Percentiles rank a stretch among this genome's conserved stretches.
These are phyloP conservation scores for Amanita fuliginea DNA, from an alignment of 768 basidiomycete genomes.

Conservation along the genomic window DNA sequence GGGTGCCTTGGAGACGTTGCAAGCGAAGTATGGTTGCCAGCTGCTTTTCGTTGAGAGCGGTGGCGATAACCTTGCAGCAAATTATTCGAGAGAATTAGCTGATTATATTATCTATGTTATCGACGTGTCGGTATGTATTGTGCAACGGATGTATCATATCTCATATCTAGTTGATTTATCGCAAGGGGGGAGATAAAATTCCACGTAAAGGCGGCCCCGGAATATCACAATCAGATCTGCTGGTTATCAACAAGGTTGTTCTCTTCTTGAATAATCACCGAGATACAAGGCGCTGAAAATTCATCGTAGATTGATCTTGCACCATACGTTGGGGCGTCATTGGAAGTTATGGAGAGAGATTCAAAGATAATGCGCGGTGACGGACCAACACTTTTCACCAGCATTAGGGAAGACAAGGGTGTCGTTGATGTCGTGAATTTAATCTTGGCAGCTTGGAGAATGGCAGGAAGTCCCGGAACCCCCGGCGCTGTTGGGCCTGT, in stretches of 20 bases:
- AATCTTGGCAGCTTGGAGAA: constrained; percentile 82
- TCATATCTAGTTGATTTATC: constrained; percentile 1
- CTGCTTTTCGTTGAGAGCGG: constrained; percentile 92
- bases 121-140: constrained; percentile 53
- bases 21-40: constrained; percentile 84
- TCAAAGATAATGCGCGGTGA: constrained; percentile 89
- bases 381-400: constrained; percentile 88
- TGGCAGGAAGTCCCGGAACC: constrained; percentile 64
- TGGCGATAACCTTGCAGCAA: constrained; percentile 94
- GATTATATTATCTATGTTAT: constrained; percentile 97
- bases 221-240: constrained; percentile 89
- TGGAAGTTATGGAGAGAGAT: constrained; percentile 92
- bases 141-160: background rate
- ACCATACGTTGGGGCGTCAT: constrained; percentile 82
- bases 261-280: background rate
- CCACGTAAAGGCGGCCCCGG: constrained; percentile 97
- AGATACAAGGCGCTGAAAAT: background rate
- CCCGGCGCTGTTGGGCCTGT: constrained; percentile 35
- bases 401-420: constrained; percentile 67
- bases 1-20: constrained; percentile 89
- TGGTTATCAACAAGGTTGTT: constrained; percentile 88
- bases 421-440: constrained; percentile 76
- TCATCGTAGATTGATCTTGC: constrained; percentile 78
- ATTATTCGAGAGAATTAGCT: constrained; percentile 92
- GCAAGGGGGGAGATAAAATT: constrained; percentile 92